Evolutionary conservation across 805 yeast species (phyloP), one percentile per base, ranked within the genome.

Genomic region (Saturnispora hagleri): DNA sequence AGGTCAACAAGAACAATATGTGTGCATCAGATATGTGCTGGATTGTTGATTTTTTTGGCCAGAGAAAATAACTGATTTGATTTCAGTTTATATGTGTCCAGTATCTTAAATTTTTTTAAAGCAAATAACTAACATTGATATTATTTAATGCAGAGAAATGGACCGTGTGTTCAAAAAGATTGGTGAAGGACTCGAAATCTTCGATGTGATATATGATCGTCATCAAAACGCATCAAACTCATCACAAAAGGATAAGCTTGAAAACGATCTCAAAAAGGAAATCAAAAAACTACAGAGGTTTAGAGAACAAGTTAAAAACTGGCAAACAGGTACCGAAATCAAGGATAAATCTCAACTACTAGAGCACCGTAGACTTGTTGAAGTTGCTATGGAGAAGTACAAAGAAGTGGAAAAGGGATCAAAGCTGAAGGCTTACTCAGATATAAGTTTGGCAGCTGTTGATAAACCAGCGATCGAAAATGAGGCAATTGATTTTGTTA

Each of bases 401-500:
- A 79, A 79, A 59, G 77, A 76, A 57, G 75, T 79, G 57, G 84
- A 79, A 60, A 79, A 77, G 59, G 73, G 74, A 42, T 71, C 76
- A 51, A 79, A 79, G 61, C 75, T 79, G 53, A 79, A 79, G 60
- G 82, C 79, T 51, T 79, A 75, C 54, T 75, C 80, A 34, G 80
- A 79, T 60, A 81, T 78, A 64, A 79, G 81, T 5, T 67, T 79
- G 57, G 73, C 77, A 67, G 71, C 69, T 33, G 63, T 73, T 56
- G 72, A 67, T 46, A 68, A 63, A 38, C 91, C 95, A 3, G 84
- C 80, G 53, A 90, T 87, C 60, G 80, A 81, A 60, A 80, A 77
- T 53, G 95, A 87, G 52, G 84, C 89, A 13, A 73, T 77, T 43
- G 77, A 79, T 40, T 91, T 89, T 65, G 70, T 90, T 18, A 79